Base-by-base conservation (phyloP, 2,329 filamentous ascomycete genomes). In the Trichoderma hamatum region DNA sequence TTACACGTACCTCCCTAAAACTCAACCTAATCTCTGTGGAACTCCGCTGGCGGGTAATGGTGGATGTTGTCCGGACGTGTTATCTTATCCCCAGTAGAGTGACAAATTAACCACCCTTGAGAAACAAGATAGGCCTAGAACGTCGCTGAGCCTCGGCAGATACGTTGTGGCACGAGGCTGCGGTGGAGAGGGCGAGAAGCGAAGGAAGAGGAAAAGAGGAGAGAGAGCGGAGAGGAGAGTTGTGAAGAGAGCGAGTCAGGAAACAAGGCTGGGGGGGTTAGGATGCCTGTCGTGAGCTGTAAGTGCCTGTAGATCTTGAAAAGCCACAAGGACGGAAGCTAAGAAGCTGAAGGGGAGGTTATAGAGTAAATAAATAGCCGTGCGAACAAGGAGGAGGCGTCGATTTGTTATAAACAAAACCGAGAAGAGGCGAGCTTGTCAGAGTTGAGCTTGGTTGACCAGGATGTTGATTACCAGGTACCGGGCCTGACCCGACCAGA, bases 1-100 rank as follows among this genome's bases (percentile, higher is more conserved):
- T 19, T 58, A 67, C 28, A 67, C 61, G 51, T n/a, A 67, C 63
- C 63, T 67, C 54, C 63, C 54, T 67, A 43, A 67, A 67, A 51
- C 16, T 51, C 63, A 59, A 51, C 54, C 39, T 67, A 67, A 67
- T 58, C 30, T 49, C 39, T 46, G 52, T 59, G 63, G 54, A 67
- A 49, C 63, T 67, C 63, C 39, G 63, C 43, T 30, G 39, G 54
- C 63, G 63, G 63, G 36, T 51, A 51, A 56, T 39, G 63, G 54
- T 49, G 54, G 54, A 34, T 58, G 51, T 26, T n/a, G 62, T 56
- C 61, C 36, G 26, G 26, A 36, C 19, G 30, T 59, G 28, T n/a
- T 56, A 43, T 59, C 34, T 43, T 54, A 49, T 28, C 26, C 39
- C 34, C 51, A 16, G 46, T 32, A n/a, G 51, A 39, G 36, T 66